phyloP scores from a whole-genome alignment of 2,329 filamentous ascomycete genomes.

The Diplodia sapinea region DNA sequence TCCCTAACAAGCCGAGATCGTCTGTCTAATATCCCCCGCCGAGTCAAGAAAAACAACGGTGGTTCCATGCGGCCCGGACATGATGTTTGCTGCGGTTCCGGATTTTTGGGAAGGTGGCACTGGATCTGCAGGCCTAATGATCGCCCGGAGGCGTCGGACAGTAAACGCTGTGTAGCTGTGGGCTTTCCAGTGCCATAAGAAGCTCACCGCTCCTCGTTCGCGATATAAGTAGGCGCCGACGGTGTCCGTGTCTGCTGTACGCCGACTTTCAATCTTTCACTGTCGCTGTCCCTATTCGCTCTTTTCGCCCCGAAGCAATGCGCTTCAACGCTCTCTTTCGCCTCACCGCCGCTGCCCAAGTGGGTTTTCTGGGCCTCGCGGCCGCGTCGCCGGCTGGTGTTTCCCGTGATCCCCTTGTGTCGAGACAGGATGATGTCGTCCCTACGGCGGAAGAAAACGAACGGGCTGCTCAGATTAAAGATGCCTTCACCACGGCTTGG shows the following conservation, averaged over 20 bases:
- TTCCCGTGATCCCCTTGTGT: not conserved
- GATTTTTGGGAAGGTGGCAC: not conserved
- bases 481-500: conserved; percentile 46
- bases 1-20: not conserved
- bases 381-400: not conserved
- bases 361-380: not conserved
- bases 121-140: not conserved
- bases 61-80: not conserved
- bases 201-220: not conserved
- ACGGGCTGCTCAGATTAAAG: conserved; percentile 43
- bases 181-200: not conserved
- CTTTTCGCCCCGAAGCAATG: conserved; percentile 1
- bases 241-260: not conserved
- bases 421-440: conserved; percentile 1
- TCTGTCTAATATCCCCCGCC: not conserved
- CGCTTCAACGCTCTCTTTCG: conserved; percentile 5
- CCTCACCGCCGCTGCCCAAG: not conserved
- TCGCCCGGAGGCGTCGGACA: conserved; percentile 1
- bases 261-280: not conserved
- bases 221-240: not conserved
- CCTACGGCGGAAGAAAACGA: conserved; percentile 30
- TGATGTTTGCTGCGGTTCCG: not conserved
- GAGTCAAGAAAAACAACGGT: not conserved
- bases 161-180: not conserved
- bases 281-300: not conserved